phyloP scores from a whole-genome alignment of 1,139 yeast species.

The Protomyces inouyei region DNA sequence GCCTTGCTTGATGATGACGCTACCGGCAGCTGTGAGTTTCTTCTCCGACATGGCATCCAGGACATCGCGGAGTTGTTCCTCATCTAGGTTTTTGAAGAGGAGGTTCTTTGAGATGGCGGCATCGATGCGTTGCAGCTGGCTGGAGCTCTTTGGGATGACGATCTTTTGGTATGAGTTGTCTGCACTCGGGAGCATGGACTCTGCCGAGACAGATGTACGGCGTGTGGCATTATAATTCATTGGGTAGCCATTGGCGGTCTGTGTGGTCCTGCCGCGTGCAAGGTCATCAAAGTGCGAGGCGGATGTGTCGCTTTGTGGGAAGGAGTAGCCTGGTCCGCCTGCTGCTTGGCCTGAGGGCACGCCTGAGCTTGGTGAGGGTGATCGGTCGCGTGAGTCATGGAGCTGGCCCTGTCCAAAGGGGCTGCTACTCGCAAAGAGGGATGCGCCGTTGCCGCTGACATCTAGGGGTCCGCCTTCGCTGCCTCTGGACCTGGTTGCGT shows the following conservation, averaged over 20 bases:
- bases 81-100: constrained; percentile 70
- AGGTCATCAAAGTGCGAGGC: constrained; percentile 13
- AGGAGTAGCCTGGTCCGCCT: constrained; percentile 6
- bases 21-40: constrained; percentile 45
- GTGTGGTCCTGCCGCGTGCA: constrained; percentile 14
- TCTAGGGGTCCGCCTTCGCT: constrained; percentile 42
- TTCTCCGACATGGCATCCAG: constrained; percentile 77
- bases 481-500: constrained; percentile 32
- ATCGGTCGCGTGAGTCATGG: not conserved
- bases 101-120: constrained; percentile 73
- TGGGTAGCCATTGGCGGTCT: constrained; percentile 31
- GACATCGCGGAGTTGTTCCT: constrained; percentile 67
- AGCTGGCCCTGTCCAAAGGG: not conserved
- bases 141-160: constrained; percentile 48
- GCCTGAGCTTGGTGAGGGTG: constrained; percentile 45
- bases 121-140: constrained; percentile 64
- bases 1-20: constrained; percentile 80
- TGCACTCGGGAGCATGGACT: constrained; percentile 35
- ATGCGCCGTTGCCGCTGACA: constrained; percentile 68
- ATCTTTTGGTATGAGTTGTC: constrained; percentile 28
- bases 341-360: constrained; percentile 41
- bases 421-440: constrained; percentile 36
- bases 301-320: constrained; percentile 12
- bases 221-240: constrained; percentile 35
- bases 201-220: constrained; percentile 40